These are phyloP conservation scores for Trametes cubensis DNA, from an alignment of 768 basidiomycete genomes.

Conservation along the genomic window DNA sequence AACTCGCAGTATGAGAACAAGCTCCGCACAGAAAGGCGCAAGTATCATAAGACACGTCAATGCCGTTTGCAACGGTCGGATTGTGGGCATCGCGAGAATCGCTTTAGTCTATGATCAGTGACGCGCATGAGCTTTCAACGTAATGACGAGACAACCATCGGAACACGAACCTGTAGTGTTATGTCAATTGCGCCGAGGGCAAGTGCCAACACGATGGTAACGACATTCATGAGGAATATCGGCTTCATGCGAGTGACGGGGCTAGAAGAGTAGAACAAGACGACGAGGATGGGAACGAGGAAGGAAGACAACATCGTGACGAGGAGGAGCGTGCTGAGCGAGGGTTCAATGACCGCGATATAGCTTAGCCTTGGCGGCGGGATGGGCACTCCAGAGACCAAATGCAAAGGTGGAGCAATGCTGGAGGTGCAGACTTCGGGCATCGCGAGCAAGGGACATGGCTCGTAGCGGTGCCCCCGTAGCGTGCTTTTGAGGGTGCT, in stretches of 20 bases:
- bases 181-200: slow-evolving; percentile 1
- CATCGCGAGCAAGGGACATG: too few species aligned
- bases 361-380: background rate
- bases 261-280: slow-evolving; percentile 32
- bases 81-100: background rate
- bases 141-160: too few species aligned
- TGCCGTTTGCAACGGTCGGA: background rate
- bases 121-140: background rate
- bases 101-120: background rate
- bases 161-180: slow-evolving; percentile 1
- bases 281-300: slow-evolving; percentile 15
- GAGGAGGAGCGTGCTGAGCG: slow-evolving; percentile 11
- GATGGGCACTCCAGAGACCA: background rate
- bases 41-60: slow-evolving; percentile 20
- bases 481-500: too few species aligned
- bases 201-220: slow-evolving; percentile 22
- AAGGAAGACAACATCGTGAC: slow-evolving; percentile 5
- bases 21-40: slow-evolving; percentile 41
- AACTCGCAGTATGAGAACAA: slow-evolving; percentile 41
- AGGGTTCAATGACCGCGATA: slow-evolving; percentile 2
- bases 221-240: slow-evolving; percentile 32
- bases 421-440: too few species aligned
- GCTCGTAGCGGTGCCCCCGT: too few species aligned
- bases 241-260: slow-evolving; percentile 24
- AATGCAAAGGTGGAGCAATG: too few species aligned